Conservation (phyloP, 345 rosid species). For the Camelina neglecta region DNA sequence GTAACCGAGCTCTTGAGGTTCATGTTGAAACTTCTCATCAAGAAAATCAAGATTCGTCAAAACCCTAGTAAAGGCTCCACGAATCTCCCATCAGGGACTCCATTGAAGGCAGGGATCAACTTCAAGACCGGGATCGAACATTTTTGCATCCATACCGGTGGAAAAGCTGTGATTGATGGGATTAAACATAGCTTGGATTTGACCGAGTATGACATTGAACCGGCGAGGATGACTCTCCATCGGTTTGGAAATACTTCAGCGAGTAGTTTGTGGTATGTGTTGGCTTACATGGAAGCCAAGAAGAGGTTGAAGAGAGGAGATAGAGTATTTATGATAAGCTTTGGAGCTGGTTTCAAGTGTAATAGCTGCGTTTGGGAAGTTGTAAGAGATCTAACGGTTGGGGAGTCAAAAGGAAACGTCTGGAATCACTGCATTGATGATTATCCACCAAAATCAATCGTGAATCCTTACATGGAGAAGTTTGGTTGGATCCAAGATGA, state of each 20-base stretch:
- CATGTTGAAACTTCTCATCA: conserved; percentile 34
- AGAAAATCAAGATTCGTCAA: conserved; percentile 45
- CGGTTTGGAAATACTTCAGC: conserved; percentile 97
- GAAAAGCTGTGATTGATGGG: conserved; percentile 93
- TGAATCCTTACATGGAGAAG: conserved; percentile 80
- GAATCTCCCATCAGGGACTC: conserved; percentile 25
- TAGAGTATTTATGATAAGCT: conserved; percentile 62
- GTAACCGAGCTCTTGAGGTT: conserved; percentile 71
- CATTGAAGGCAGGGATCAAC: conserved; percentile 57
- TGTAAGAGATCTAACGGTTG: conserved; percentile 45
- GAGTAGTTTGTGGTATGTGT: conserved; percentile 89
- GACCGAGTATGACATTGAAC: conserved; percentile 73
- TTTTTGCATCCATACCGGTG: conserved; percentile 90
- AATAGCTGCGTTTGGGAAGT: conserved; percentile 74
- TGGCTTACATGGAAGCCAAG: conserved; percentile 91
- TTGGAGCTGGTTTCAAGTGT: conserved; percentile 74
- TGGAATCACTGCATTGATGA: conserved; percentile 72
- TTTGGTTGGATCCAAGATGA: conserved; percentile 92
- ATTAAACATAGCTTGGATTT: conserved; percentile 71
- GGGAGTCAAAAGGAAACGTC: conserved; percentile 57
- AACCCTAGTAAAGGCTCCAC: conserved; percentile 35
- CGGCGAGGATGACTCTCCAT: conserved; percentile 93
- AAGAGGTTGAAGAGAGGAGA: conserved; percentile 79
- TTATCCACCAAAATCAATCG: conserved; percentile 75
- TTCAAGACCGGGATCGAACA: conserved; percentile 86